These are phyloP conservation scores for Nothophaeocryptopus gaeumannii DNA, from an alignment of 2,329 filamentous ascomycete species.

Conservation along the genomic window DNA sequence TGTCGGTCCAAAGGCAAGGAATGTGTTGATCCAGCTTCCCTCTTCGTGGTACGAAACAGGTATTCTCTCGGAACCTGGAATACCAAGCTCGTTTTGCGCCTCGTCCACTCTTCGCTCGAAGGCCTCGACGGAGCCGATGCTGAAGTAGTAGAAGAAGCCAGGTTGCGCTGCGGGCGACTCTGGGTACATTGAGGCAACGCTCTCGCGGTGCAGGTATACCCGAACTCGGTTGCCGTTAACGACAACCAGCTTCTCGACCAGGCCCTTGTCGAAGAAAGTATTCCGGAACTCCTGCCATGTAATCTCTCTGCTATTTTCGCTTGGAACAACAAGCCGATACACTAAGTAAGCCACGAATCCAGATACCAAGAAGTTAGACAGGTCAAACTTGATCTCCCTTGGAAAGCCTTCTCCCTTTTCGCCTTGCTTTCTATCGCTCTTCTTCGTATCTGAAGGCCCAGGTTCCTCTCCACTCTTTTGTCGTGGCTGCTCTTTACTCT, in stretches of 20 bases:
- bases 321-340: constrained; percentile 64
- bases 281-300: constrained; percentile 96
- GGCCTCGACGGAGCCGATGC: constrained; percentile 87
- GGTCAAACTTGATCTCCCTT: constrained; percentile 54
- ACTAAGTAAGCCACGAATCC: constrained; percentile 62
- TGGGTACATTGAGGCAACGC: constrained; percentile 68
- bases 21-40: constrained; percentile 66
- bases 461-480: constrained; percentile 47
- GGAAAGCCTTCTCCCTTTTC: constrained; percentile 39
- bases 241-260: constrained; percentile 87
- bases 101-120: constrained; percentile 88
- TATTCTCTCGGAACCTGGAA: constrained; percentile 83
- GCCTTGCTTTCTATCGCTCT: constrained; percentile 25
- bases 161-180: constrained; percentile 67
- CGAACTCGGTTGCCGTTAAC: constrained; percentile 74
- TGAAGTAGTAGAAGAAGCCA: constrained; percentile 85
- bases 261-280: constrained; percentile 91
- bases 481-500: constrained; percentile 36
- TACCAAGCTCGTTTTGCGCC: constrained; percentile 81
- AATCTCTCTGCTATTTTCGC: constrained; percentile 71
- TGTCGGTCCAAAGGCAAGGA: constrained; percentile 83
- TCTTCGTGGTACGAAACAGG: constrained; percentile 84
- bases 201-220: constrained; percentile 75
- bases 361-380: constrained; percentile 55
- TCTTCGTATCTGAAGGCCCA: constrained; percentile 39